Evolutionary conservation across 768 basidiomycete species (phyloP).

Genomic region (Boletellus ananiceps): DNA sequence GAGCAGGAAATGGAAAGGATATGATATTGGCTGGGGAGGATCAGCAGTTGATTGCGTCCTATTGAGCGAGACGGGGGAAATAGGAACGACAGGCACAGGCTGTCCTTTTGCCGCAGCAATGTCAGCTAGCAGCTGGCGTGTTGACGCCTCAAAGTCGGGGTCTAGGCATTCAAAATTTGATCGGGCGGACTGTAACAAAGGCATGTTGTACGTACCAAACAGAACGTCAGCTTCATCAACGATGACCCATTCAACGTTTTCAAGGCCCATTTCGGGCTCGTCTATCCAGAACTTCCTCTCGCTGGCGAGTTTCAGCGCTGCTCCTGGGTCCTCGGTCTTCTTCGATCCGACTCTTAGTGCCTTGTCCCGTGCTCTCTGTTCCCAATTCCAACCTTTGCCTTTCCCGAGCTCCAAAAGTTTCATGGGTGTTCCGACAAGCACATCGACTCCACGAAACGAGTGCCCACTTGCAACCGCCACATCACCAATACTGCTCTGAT

Average conservation of each 20-base stretch:
- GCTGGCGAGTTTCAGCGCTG: slow-evolving; percentile 9
- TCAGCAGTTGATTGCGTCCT: slow-evolving; percentile 4
- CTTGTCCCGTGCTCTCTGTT: slow-evolving; percentile 25
- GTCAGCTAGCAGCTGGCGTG: slow-evolving; percentile 63
- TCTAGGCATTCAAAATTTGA: slow-evolving; percentile 41
- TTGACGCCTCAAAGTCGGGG: slow-evolving; percentile 75
- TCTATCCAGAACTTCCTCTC: slow-evolving; percentile 38
- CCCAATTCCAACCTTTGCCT: slow-evolving; percentile 51
- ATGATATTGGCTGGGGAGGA: slow-evolving; percentile 30
- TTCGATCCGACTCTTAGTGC: slow-evolving; percentile 22
- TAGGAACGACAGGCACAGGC: slow-evolving; percentile 14
- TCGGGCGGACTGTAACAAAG: not conserved
- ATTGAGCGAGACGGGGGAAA: slow-evolving; percentile 17
- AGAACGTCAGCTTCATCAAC: slow-evolving; percentile 91
- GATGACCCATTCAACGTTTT: slow-evolving; percentile 81
- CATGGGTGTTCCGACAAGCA: slow-evolving; percentile 62
- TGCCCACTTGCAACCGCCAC: slow-evolving; percentile 25
- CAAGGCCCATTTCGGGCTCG: slow-evolving; percentile 57
- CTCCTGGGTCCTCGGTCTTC: slow-evolving; percentile 27
- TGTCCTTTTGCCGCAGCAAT: slow-evolving; percentile 57
- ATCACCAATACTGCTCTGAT: slow-evolving; percentile 24
- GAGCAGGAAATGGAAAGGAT: slow-evolving; percentile 79
- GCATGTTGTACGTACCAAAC: slow-evolving; percentile 51
- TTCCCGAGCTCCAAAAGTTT: slow-evolving; percentile 58
- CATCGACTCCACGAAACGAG: slow-evolving; percentile 38